A percentile compares a stretch with the other conserved stretches of the same genome.
Conservation (phyloP, 306 rosid species). For the Phaseolus lunatus region DNA sequence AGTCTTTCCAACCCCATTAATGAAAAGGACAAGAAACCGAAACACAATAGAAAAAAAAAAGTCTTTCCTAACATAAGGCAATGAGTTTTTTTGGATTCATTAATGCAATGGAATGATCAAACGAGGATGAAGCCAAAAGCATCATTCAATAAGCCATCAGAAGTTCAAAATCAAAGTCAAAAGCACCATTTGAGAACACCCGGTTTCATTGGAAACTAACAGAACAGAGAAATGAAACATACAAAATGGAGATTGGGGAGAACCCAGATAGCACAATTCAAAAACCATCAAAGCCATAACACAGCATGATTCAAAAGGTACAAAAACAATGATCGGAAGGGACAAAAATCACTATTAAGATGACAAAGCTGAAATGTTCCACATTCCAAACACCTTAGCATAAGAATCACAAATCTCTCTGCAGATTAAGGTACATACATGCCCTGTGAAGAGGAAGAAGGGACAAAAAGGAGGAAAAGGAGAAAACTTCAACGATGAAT, state of each 20-base stretch:
- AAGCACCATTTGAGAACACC: constrained; percentile 28
- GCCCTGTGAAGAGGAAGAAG: constrained; percentile 35
- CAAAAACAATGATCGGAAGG: background rate
- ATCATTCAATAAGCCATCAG: constrained; percentile 17
- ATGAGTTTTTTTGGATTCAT: constrained; percentile 38
- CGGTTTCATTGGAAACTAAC: background rate
- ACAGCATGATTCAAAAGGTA: background rate
- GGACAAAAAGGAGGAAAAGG: constrained; percentile 50
- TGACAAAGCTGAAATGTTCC: constrained; percentile 11
- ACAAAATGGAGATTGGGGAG: constrained; percentile 27
- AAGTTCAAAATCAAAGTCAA: constrained; percentile 13
- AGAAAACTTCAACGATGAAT: constrained; percentile 32
- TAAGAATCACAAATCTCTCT: constrained; percentile 48
- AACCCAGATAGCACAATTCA: constrained; percentile 26
- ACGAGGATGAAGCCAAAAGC: constrained; percentile 35
- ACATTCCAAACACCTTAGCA: constrained; percentile 51
- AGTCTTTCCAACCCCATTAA: constrained; percentile 27
- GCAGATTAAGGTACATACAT: constrained; percentile 37
- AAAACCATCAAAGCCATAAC: background rate
- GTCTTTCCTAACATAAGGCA: background rate
- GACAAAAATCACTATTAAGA: constrained; percentile 11
- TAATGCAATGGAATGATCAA: constrained; percentile 41
- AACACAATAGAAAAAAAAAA: constrained; percentile 13
- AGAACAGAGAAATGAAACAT: too few species aligned
- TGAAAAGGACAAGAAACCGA: background rate